Evolutionary conservation across 176 grass and related monocot genomes (phyloP).

Genomic region (Raddia distichophylla): DNA sequence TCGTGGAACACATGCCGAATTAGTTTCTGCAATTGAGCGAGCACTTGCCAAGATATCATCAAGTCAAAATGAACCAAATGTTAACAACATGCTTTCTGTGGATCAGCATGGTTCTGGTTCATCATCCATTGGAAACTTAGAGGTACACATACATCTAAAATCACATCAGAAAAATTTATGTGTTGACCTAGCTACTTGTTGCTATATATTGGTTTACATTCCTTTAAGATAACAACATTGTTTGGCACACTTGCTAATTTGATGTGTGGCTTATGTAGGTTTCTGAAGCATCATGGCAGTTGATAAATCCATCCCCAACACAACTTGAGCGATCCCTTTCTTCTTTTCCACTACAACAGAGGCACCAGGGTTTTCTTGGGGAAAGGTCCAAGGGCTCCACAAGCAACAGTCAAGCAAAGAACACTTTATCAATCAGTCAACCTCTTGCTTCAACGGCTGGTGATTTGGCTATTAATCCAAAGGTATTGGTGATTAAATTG

Average conservation of each 20-base stretch:
- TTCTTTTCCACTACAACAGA: slow-evolving; percentile 77
- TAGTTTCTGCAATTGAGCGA: slow-evolving; percentile 80
- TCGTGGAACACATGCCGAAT: slow-evolving; percentile 74
- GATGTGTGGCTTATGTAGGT: slow-evolving; percentile 43
- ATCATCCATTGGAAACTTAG: slow-evolving; percentile 66
- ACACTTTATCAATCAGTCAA: slow-evolving; percentile 48
- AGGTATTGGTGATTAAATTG: slow-evolving; percentile 54
- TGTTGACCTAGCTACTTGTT: background rate
- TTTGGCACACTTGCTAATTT: slow-evolving; percentile 7
- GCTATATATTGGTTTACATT: slow-evolving; percentile 13
- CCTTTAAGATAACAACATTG: background rate
- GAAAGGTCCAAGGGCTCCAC: slow-evolving; percentile 59
- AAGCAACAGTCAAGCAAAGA: slow-evolving; percentile 57
- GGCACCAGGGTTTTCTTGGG: slow-evolving; percentile 74
- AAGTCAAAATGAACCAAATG: slow-evolving; percentile 85
- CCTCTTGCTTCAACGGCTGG: slow-evolving; percentile 47
- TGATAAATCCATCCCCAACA: slow-evolving; percentile 59
- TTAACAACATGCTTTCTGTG: slow-evolving; percentile 47
- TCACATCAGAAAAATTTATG: slow-evolving; percentile 7
- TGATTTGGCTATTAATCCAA: slow-evolving; percentile 64
- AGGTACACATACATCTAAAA: slow-evolving; percentile 52
- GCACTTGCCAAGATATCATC: slow-evolving; percentile 88
- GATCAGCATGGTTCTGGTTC: slow-evolving; percentile 74
- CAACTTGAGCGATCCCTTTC: slow-evolving; percentile 73
- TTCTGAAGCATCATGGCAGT: slow-evolving; percentile 87